phyloP scores from a whole-genome alignment of 805 yeast species.

The Candida maris region DNA sequence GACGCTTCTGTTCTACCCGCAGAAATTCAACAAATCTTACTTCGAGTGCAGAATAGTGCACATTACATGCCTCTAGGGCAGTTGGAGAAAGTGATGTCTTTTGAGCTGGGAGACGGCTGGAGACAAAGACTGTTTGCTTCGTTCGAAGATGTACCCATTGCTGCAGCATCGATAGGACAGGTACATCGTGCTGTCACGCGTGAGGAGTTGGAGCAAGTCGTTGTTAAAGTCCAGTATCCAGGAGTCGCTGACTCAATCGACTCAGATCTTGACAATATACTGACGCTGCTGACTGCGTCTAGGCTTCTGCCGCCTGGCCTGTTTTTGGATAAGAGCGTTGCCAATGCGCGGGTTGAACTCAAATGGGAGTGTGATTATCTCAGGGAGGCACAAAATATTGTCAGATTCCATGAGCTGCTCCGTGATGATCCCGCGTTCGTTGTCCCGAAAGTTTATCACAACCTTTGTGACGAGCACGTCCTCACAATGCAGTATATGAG shows the following conservation, averaged over 20 bases:
- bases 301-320: conserved; percentile 85
- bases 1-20: conserved; percentile 80
- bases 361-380: conserved; percentile 97
- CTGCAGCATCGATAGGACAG: conserved; percentile 97
- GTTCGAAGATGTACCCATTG: conserved; percentile 87
- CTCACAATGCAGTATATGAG: conserved; percentile 86
- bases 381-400: conserved; percentile 79
- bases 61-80: conserved; percentile 96
- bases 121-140: conserved; percentile 56
- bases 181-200: conserved; percentile 80
- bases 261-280: conserved; percentile 83
- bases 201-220: conserved; percentile 64
- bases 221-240: conserved; percentile 95
- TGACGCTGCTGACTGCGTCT: conserved; percentile 81
- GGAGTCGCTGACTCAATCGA: conserved; percentile 94
- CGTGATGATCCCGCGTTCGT: conserved; percentile 59
- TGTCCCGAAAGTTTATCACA: conserved; percentile 79
- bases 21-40: conserved; percentile 75
- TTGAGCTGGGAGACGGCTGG: conserved; percentile 82
- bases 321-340: conserved; percentile 86
- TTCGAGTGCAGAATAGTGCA: conserved; percentile 89
- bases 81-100: conserved; percentile 66
- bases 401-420: conserved; percentile 60
- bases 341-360: conserved; percentile 86
- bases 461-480: conserved; percentile 75